Base-by-base conservation (phyloP, 495 filamentous ascomycete genomes). In the Amphirosellinia nigrospora region DNA sequence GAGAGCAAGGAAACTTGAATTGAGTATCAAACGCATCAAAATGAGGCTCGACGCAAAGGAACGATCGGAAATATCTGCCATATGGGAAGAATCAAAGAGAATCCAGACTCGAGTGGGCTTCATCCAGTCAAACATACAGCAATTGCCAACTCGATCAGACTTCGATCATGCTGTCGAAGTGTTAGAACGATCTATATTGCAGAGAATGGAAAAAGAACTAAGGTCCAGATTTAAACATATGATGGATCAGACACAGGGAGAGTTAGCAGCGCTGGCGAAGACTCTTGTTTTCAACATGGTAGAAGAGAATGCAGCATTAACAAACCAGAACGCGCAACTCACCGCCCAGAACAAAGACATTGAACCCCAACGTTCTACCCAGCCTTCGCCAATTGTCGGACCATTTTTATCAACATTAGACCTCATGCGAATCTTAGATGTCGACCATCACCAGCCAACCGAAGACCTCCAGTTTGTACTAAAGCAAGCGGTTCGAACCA, bases 31-130 rank as follows among this genome's bases (percentile, higher is more conserved):
- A 16, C 21, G 50, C 23, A 30, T 53, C 26, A 53, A 53, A 53
- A 53, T 53, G 23, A 53, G 50, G 50, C 23, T 53, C 10, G 50
- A 53, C 50, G 50, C 50, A 30, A 53, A 30, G 9, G 50, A 53
- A 26, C 23, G 50, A 30, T 53, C 50, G 1, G 50, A 53, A 30
- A 53, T 53, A 53, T 23, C 50, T 13, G 50, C 50, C 15, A 53
- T 53, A 23, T 10, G 50, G 9, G 26, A 9, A 26, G 23, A 53
- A 3, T 53, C 50, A 30, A 53, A 30, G 8, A 16, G 23, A 19
- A 53, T 26, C 30, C 23, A 53, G 50, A 28, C 26, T 30, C 23
- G 50, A 13, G 50, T 53, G 9, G 50, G 50, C 50, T 26, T 53
- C 13, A 30, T 53, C 16, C 16, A 53, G 13, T 15, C 50, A 30